Percentiles rank a stretch among this genome's conserved stretches.
These are phyloP conservation scores for Leucogyrophana mollusca DNA, from an alignment of 768 basidiomycete genomes.

Conservation along the genomic window DNA sequence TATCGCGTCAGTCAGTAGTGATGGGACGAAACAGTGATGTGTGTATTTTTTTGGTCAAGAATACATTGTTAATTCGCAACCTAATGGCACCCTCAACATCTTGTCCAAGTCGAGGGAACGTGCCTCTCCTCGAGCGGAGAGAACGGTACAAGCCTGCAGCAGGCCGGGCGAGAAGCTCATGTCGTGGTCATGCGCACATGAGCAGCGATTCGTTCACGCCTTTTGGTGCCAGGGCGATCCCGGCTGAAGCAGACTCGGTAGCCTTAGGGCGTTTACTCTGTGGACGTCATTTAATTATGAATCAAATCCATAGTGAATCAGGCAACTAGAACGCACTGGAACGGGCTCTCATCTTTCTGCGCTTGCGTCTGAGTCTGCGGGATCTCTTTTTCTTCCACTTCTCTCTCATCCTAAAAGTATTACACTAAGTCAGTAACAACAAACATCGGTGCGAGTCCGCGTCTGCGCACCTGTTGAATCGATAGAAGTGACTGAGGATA, in stretches of 20 bases:
- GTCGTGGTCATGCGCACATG: slow-evolving; percentile 3
- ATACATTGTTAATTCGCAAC: slow-evolving; percentile 3
- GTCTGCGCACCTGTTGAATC: slow-evolving; percentile 23
- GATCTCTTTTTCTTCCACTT: slow-evolving; percentile 98
- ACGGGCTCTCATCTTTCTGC: slow-evolving; percentile 95
- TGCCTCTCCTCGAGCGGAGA: neutral
- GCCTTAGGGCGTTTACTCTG: slow-evolving; percentile 34
- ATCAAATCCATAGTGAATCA: too few species aligned
- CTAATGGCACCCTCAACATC: slow-evolving; percentile 4
- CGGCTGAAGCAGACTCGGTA: slow-evolving; percentile 22
- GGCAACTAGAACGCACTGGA: slow-evolving; percentile 78
- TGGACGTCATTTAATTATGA: too few species aligned
- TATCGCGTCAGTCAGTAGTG: neutral
- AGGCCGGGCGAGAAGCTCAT: slow-evolving; percentile 1
- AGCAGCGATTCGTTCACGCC: slow-evolving; percentile 7
- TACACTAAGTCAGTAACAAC: neutral
- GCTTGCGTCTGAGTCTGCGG: slow-evolving; percentile 88
- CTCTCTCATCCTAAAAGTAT: slow-evolving; percentile 75
- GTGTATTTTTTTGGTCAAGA: slow-evolving; percentile 9
- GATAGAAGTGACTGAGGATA: slow-evolving; percentile 30
- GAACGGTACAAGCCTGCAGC: slow-evolving; percentile 2
- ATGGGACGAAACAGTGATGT: slow-evolving; percentile 5
- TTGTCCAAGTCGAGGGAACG: slow-evolving; percentile 4
- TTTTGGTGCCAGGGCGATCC: neutral
- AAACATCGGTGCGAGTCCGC: neutral